Percentiles rank a stretch among this genome's conserved stretches.
Evolutionary conservation across 2,329 filamentous ascomycete genomes (phyloP).

Genomic region (Nakataea oryzae): DNA sequence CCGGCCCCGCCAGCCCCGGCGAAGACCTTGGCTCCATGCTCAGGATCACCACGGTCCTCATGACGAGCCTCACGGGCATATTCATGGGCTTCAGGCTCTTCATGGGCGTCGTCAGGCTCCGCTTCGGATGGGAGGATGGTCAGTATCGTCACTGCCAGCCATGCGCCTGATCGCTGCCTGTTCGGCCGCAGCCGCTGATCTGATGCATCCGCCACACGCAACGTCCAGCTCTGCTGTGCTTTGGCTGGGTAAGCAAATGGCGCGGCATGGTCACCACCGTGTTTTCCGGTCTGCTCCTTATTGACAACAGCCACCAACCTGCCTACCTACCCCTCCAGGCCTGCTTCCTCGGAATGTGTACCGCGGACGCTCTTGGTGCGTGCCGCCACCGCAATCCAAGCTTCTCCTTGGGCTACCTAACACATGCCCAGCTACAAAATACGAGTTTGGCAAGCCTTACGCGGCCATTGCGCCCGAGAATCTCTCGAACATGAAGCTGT

Average conservation of each 20-base stretch:
- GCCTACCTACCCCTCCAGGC: neutral
- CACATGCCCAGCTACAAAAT: neutral
- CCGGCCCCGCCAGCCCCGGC: no score
- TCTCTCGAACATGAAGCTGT: neutral
- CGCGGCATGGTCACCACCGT: no score
- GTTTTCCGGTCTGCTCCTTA: neutral
- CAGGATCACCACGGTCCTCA: neutral
- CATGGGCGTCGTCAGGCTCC: neutral
- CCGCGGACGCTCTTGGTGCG: neutral
- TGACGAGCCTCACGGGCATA: neutral
- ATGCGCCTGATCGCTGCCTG: neutral
- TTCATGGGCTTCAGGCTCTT: conserved; percentile 1
- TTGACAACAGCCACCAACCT: neutral
- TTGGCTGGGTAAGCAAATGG: neutral
- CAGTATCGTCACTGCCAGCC: neutral
- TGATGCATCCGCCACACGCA: neutral
- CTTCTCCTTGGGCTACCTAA: neutral
- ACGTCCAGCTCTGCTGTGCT: neutral
- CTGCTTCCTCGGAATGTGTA: neutral
- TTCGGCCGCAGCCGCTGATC: neutral
- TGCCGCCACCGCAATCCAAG: neutral
- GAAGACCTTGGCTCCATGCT: neutral
- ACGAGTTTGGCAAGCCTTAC: neutral
- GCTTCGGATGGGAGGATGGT: neutral
- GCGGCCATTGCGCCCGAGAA: neutral